Conservation (phyloP, 306 rosid species). For the Dalbergia cultrata region DNA sequence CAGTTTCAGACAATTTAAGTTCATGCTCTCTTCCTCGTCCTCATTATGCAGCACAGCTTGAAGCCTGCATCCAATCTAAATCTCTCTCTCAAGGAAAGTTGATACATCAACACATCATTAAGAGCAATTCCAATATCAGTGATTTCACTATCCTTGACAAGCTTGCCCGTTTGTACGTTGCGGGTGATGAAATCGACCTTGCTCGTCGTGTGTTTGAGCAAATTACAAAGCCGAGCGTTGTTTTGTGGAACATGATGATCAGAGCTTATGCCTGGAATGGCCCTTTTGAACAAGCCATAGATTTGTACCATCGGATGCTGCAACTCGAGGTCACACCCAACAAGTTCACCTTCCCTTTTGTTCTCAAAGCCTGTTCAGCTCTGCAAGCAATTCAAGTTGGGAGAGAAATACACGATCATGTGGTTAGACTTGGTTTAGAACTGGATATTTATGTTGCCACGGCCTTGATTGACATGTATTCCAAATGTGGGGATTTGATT, state of each 20-base stretch:
- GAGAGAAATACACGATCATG: constrained; percentile 52
- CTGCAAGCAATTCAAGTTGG: constrained; percentile 53
- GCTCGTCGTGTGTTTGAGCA: constrained; percentile 59
- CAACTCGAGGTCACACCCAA: constrained; percentile 47
- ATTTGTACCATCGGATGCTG: constrained; percentile 53
- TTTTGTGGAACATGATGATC: constrained; percentile 59
- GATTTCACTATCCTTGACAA: constrained; percentile 37
- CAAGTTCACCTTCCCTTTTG: constrained; percentile 61
- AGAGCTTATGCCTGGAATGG: constrained; percentile 62
- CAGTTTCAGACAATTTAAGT: too few relatives aligned
- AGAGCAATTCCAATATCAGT: constrained; percentile 14
- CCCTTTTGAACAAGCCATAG: constrained; percentile 49
- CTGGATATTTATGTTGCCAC: constrained; percentile 58
- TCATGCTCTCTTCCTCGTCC: too few relatives aligned
- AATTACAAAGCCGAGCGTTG: constrained; percentile 53
- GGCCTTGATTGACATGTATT: constrained; percentile 59
- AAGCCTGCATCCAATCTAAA: constrained; percentile 41
- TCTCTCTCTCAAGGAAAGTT: constrained; percentile 36
- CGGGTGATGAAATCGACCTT: constrained; percentile 50
- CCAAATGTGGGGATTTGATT: constrained; percentile 56
- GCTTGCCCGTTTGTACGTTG: constrained; percentile 39
- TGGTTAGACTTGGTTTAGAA: constrained; percentile 44
- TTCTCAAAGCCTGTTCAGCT: constrained; percentile 60
- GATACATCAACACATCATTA: constrained; percentile 29
- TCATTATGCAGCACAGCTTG: constrained; percentile 29